A percentile compares a stretch with the other conserved stretches of the same genome.
Evolutionary conservation across 2,329 filamentous ascomycete species (phyloP).

Genomic region (Aspergillus unguis): DNA sequence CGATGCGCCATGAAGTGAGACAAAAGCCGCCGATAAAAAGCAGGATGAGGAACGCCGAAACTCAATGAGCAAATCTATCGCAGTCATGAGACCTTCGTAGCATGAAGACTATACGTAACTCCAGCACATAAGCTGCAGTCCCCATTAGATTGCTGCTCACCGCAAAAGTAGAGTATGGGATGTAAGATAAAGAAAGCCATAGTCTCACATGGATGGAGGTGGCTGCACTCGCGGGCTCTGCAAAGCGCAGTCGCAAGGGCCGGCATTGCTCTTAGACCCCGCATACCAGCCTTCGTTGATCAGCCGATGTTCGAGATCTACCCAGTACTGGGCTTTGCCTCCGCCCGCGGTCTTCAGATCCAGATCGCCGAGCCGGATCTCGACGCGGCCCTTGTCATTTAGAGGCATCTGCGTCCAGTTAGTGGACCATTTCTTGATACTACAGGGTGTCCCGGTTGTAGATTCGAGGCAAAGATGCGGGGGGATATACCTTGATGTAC

Average conservation of each 20-base stretch:
- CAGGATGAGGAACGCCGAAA: neutral
- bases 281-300: conserved; percentile 67
- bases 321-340: conserved; percentile 68
- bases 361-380: conserved; percentile 66
- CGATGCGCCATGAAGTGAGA: too few relatives aligned
- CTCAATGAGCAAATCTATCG: conserved; percentile 4
- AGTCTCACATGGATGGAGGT: conserved; percentile 19
- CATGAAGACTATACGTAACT: conserved; percentile 13
- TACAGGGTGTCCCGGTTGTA: neutral
- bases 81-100: conserved; percentile 13
- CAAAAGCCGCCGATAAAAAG: neutral
- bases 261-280: conserved; percentile 35
- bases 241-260: conserved; percentile 33
- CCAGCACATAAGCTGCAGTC: conserved; percentile 13
- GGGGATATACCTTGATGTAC: conserved; percentile 57
- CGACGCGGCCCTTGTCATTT: conserved; percentile 30
- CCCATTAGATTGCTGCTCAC: conserved; percentile 12
- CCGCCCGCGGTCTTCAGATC: conserved; percentile 68
- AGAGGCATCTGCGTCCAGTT: conserved; percentile 30
- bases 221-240: conserved; percentile 18
- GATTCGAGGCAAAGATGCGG: neutral
- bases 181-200: conserved; percentile 6
- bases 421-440: neutral
- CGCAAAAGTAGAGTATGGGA: neutral
- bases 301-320: conserved; percentile 58